Evolutionary conservation across 1,284 basidiomycete species (phyloP), one percentile per base, ranked within the genome.

Genomic region (Moesziomyces parantarcticus): DNA sequence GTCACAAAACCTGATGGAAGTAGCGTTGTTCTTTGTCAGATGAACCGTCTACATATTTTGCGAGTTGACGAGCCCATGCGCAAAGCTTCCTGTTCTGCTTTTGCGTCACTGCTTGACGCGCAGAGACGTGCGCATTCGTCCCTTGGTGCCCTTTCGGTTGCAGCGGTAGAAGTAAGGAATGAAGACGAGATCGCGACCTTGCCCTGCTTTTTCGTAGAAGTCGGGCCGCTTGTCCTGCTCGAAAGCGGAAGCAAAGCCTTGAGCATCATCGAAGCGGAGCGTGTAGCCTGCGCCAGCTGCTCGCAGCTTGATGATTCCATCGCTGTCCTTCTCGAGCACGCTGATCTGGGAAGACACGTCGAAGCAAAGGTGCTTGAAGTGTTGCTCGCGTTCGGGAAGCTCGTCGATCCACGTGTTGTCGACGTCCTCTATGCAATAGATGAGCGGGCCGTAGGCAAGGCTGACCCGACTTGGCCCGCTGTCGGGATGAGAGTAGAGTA

Each of bases 341-440:
- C 36, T 23, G 32, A 52, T 49, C 29, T 47, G 20, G 5, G 50
- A 41, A 9, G 32, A 2, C 39, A 22, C 7, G 25, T 54, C 26
- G 5, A 66, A 10, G 26, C 57, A 56, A 46, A 67, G 49, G 46
- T 61, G 53, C 42, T 61, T 67, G 58, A 61, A 61, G 40, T 67
- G 64, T n/a, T 58, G 52, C n/a, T 59, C 57, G 18, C 32, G 26
- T 26, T 62, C 59, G 21, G 59, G 59, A 16, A 62, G 59, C 41
- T 59, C 45, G 21, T 53, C 32, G 26, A 61, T 32, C 64, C 64
- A 67, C 1, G 50, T 41, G 43, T 67, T 67, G 54, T 67, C 64
- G 9, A 57, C 34, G 25, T 67, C 64, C 29, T 67, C 64, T 25
- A 67, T 47, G 50, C 64, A 67, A 36, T 67, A 67, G 50, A 67